These are phyloP conservation scores for Coleophoma cylindrospora DNA, from an alignment of 2,329 filamentous ascomycete species.

Conservation along the genomic window DNA sequence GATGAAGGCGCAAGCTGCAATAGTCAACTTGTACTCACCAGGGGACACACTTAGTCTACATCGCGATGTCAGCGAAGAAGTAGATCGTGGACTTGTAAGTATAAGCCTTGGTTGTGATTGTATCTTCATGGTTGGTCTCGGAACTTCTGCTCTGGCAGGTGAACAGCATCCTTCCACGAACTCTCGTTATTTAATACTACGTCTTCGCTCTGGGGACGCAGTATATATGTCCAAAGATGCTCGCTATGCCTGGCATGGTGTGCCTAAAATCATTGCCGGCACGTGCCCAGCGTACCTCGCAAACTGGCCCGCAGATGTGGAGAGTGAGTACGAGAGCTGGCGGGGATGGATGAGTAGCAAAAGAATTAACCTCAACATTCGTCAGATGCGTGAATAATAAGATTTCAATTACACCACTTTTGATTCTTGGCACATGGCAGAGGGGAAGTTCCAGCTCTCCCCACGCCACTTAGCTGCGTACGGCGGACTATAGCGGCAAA, in stretches of 20 bases:
- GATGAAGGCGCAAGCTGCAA: conserved; percentile 80
- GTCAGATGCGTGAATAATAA: conserved; percentile 65
- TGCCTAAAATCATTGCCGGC: conserved; percentile 75
- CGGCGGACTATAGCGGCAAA: no score
- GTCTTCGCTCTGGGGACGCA: conserved; percentile 78
- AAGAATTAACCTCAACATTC: conserved; percentile 85
- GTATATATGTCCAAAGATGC: conserved; percentile 82
- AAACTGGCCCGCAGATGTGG: conserved; percentile 59
- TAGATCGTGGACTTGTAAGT: conserved; percentile 73
- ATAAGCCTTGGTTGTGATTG: conserved; percentile 87
- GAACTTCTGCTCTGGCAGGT: conserved; percentile 8
- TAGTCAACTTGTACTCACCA: conserved; percentile 88
- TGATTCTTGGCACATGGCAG: no score
- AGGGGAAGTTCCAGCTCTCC: no score
- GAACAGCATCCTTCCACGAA: conserved; percentile 13
- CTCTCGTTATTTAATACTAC: conserved; percentile 53
- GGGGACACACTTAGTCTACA: conserved; percentile 91
- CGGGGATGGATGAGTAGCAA: conserved; percentile 84
- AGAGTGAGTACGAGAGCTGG: conserved; percentile 55
- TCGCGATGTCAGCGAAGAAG: conserved; percentile 86
- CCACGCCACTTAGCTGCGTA: no score
- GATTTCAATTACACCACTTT: no score
- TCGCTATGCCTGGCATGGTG: conserved; percentile 91
- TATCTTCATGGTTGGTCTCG: conserved; percentile 76
- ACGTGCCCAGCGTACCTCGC: conserved; percentile 74